phyloP scores from a whole-genome alignment of 106 monocot genomes.

The Iris macrosiphon region DNA sequence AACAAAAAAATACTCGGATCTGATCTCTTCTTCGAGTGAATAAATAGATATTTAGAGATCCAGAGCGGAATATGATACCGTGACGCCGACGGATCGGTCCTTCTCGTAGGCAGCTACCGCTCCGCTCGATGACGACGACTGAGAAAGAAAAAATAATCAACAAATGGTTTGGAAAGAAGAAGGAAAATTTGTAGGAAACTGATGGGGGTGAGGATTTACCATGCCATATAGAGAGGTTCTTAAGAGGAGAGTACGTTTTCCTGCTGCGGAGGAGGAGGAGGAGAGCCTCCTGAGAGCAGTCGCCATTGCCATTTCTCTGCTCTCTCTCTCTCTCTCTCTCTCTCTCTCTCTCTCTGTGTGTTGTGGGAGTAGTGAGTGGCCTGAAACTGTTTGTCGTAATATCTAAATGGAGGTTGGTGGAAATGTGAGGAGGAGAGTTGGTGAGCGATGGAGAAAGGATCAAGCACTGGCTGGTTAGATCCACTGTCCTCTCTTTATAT shows the following conservation, averaged over 20 bases:
- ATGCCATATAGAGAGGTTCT: constrained; percentile 42
- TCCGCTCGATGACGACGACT: constrained; percentile 48
- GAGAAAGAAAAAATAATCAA: neutral
- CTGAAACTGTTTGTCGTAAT: too few relatives aligned
- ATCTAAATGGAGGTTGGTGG: too few relatives aligned
- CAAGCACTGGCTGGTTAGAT: too few relatives aligned
- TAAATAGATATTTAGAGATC: neutral
- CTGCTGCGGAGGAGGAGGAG: constrained; percentile 21
- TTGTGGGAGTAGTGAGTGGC: too few relatives aligned
- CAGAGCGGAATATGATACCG: constrained; percentile 20
- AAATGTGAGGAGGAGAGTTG: too few relatives aligned
- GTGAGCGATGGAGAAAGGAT: too few relatives aligned
- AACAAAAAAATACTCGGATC: neutral
- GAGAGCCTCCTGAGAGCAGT: constrained; percentile 65
- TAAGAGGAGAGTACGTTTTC: constrained; percentile 19
- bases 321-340: constrained; percentile 21
- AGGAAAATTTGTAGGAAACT: too few relatives aligned
- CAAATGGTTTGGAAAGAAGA: neutral
- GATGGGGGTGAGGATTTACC: constrained; percentile 19
- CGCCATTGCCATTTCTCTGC: constrained; percentile 61
- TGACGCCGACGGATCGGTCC: constrained; percentile 39
- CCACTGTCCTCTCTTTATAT: too few relatives aligned
- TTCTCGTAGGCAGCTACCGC: constrained; percentile 32
- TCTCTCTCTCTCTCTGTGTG: constrained; percentile 15
- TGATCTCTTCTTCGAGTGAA: neutral